phyloP scores from a whole-genome alignment of 2,329 filamentous ascomycete genomes.

The Verticillium klebahnii region DNA sequence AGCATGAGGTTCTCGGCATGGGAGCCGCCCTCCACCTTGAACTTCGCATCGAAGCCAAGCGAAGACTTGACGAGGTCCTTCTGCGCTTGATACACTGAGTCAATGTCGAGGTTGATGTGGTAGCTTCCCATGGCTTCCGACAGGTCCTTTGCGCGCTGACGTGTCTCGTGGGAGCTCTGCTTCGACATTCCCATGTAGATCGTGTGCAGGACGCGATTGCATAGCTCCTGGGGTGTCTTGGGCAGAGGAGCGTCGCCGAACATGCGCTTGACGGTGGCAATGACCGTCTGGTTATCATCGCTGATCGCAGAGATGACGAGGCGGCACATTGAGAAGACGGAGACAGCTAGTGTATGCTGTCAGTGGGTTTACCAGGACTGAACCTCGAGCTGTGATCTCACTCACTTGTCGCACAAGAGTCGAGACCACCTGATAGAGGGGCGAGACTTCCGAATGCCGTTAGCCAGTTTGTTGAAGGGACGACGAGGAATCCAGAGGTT shows the following conservation, averaged over 20 bases:
- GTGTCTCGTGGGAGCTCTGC: slow-evolving; percentile 61
- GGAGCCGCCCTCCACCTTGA: slow-evolving; percentile 60
- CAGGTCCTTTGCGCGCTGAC: slow-evolving; percentile 60
- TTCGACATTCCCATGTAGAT: slow-evolving; percentile 68
- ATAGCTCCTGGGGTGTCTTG: slow-evolving; percentile 51
- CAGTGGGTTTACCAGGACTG: slow-evolving; percentile 24
- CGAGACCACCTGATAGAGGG: slow-evolving; percentile 51
- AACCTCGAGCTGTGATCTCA: slow-evolving; percentile 32
- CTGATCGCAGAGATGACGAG: slow-evolving; percentile 49
- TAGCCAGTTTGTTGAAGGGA: background rate
- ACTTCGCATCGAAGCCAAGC: slow-evolving; percentile 50
- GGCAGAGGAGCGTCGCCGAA: slow-evolving; percentile 34
- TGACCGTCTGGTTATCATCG: slow-evolving; percentile 31
- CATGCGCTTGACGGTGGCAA: slow-evolving; percentile 31
- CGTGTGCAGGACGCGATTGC: slow-evolving; percentile 40
- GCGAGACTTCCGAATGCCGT: slow-evolving; percentile 20
- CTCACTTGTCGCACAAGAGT: slow-evolving; percentile 47
- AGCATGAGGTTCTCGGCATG: slow-evolving; percentile 58
- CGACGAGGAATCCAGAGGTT: background rate
- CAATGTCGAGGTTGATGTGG: slow-evolving; percentile 71
- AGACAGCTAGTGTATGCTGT: slow-evolving; percentile 17
- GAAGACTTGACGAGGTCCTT: slow-evolving; percentile 54
- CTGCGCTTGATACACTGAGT: slow-evolving; percentile 57
- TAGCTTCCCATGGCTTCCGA: slow-evolving; percentile 61
- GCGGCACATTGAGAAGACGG: slow-evolving; percentile 46